Conservation (phyloP, 108 stramenopile genomes). For the Nitzschia sp. region DNA sequence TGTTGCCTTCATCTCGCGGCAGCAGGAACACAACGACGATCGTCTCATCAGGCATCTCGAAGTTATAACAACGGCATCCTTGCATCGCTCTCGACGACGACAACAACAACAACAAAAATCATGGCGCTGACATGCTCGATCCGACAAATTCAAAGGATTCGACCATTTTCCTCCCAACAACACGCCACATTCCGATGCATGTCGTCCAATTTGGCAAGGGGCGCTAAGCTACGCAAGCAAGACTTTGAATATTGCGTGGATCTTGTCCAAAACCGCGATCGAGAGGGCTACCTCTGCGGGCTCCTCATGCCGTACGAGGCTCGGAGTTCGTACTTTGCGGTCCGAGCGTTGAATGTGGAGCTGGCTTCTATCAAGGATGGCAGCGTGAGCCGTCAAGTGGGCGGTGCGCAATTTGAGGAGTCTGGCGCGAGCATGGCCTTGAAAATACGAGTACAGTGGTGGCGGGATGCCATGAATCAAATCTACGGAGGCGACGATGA, state of each 20-base stretch:
- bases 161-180: too few species aligned
- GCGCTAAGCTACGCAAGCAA: slow-evolving; percentile 18
- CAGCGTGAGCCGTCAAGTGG: slow-evolving; percentile 1
- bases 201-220: slow-evolving; percentile 1
- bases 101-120: too few species aligned
- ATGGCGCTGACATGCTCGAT: too few species aligned
- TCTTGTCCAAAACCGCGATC: slow-evolving; percentile 71
- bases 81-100: too few species aligned
- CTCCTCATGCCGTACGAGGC: slow-evolving; percentile 69
- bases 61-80: too few species aligned
- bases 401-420: slow-evolving; percentile 30
- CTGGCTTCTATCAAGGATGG: slow-evolving; percentile 76
- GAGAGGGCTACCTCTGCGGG: slow-evolving; percentile 80
- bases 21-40: too few species aligned
- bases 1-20: too few species aligned
- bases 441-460: slow-evolving; percentile 78
- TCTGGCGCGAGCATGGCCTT: slow-evolving; percentile 35
- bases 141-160: too few species aligned
- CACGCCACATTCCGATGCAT: too few species aligned
- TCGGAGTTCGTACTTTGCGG: slow-evolving; percentile 63
- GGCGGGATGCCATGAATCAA: slow-evolving; percentile 67
- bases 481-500: slow-evolving; percentile 42
- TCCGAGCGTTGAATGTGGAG: slow-evolving; percentile 84
- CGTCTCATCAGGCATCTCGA: too few species aligned
- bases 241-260: slow-evolving; percentile 80